phyloP scores from a whole-genome alignment of 768 basidiomycete species.

The Auriscalpium microsporum region DNA sequence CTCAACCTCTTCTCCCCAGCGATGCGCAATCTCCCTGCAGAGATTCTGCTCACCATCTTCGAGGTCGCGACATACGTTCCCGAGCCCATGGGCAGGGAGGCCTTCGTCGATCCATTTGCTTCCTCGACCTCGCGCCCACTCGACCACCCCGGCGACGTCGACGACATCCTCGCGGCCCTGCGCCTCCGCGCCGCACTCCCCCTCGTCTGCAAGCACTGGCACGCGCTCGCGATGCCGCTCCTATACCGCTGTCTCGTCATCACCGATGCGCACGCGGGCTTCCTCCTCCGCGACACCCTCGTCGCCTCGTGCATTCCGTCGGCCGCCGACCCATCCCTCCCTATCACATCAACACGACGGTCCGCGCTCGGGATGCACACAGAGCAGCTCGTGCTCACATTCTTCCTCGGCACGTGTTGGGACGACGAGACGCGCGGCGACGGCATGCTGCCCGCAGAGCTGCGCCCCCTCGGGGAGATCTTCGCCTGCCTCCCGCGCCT shows the following conservation, averaged over 20 bases:
- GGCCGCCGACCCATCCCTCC: neutral
- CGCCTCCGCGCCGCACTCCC: neutral
- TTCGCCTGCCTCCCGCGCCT: neutral
- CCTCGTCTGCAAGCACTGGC: neutral
- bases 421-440: neutral
- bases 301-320: neutral
- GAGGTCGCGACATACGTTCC: neutral
- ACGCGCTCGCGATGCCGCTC: neutral
- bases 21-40: too few relatives aligned
- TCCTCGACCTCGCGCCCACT: neutral
- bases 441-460: neutral
- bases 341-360: neutral
- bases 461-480: neutral
- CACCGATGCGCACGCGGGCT: neutral
- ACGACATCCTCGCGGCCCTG: neutral
- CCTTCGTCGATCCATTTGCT: neutral
- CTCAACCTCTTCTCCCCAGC: too few relatives aligned
- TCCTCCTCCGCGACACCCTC: neutral
- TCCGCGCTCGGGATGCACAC: neutral
- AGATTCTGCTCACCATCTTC: neutral
- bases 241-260: conserved; percentile 1
- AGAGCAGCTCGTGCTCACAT: neutral
- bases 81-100: neutral
- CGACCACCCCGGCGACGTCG: neutral
- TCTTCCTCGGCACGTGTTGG: neutral